Evolutionary conservation across 148 eudicot genomes (phyloP).

Genomic region (Camellia japonica): DNA sequence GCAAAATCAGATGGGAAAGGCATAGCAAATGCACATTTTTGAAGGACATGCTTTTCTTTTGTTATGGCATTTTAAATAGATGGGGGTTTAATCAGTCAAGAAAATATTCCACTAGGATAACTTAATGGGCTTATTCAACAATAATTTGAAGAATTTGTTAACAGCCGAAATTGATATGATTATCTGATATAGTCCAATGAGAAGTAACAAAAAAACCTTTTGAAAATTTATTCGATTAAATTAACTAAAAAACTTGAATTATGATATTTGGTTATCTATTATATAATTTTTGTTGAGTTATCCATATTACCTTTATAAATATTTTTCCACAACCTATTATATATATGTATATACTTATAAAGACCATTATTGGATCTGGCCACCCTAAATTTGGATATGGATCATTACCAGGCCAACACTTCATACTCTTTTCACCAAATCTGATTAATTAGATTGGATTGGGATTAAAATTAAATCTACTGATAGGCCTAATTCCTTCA

Average conservation of each 20-base stretch:
- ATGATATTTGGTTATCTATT: neutral
- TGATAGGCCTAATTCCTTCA: neutral
- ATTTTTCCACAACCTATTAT: neutral
- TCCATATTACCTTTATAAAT: neutral
- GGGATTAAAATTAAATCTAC: too few relatives aligned
- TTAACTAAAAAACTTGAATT: neutral
- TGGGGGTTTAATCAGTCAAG: neutral
- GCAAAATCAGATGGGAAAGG: neutral
- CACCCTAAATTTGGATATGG: too few relatives aligned
- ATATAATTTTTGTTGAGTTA: neutral
- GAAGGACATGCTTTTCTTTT: neutral
- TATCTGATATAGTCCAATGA: neutral
- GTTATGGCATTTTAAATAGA: neutral
- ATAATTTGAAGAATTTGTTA: neutral
- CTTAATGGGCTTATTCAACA: neutral
- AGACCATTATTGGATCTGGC: too few relatives aligned
- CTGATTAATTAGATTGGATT: too few relatives aligned
- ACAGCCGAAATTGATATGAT: neutral
- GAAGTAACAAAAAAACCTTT: neutral
- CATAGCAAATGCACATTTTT: neutral
- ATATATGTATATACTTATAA: neutral
- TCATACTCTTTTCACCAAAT: too few relatives aligned
- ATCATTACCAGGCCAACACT: too few relatives aligned
- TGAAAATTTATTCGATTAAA: neutral
- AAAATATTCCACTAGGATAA: neutral